Evolutionary conservation across 345 rosid genomes (phyloP).

Genomic region (Erodium maritimum): DNA sequence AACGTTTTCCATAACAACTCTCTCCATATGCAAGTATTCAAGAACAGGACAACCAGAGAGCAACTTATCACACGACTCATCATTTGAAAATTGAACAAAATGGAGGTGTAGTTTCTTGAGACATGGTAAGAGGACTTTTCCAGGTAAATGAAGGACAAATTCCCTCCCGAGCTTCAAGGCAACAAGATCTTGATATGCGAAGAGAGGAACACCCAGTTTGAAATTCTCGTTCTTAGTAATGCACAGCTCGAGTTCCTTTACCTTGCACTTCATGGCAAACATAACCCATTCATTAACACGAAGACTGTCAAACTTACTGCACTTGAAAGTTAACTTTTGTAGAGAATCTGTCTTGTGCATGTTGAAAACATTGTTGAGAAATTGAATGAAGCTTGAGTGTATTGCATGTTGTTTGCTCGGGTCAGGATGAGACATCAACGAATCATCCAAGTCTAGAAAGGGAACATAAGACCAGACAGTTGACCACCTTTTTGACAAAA

Average conservation of each 20-base stretch:
- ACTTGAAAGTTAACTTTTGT: background rate
- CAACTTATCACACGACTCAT: background rate
- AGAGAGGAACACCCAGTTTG: background rate
- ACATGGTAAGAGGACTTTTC: background rate
- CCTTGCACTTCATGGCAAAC: background rate
- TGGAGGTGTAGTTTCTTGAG: background rate
- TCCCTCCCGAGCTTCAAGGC: background rate
- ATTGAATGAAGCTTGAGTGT: too few relatives aligned
- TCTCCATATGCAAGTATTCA: background rate
- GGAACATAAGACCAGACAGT: background rate
- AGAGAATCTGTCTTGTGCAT: too few relatives aligned
- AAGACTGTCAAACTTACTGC: too few relatives aligned
- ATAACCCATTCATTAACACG: slow-evolving; percentile 2
- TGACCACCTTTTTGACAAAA: slow-evolving; percentile 6
- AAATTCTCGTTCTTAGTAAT: background rate
- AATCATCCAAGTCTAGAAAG: background rate
- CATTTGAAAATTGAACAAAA: background rate
- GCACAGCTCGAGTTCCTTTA: slow-evolving; percentile 1
- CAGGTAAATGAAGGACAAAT: background rate
- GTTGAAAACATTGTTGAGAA: background rate
- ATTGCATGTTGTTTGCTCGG: too few relatives aligned
- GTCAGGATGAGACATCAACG: too few relatives aligned
- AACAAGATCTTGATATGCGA: background rate
- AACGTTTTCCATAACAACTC: background rate
- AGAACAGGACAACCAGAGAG: background rate